Base-by-base conservation (phyloP, 2,329 filamentous ascomycete species). In the Aureobasidium sp. region DNA sequence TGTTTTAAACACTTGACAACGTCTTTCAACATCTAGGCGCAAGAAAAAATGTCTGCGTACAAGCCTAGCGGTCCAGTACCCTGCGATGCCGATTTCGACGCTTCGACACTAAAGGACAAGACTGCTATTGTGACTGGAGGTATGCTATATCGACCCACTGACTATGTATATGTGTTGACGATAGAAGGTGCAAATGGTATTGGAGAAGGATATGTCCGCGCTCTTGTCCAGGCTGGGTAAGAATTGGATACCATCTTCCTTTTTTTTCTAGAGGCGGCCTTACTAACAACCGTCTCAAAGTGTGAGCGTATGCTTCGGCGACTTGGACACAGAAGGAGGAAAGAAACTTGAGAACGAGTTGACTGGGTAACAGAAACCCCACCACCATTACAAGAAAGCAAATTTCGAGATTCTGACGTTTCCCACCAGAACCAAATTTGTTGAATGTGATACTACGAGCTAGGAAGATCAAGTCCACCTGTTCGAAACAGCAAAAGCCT, bases 241-340 rank as follows among this genome's bases (percentile, higher is more conserved):
- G n/a, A n/a, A n/a, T n/a, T 29, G 9, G 10, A 6, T 45, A 17
- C 6, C 3, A 3, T 13, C 19, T 45, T 45, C 13, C n/a, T n/a
- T n/a, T n/a, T n/a, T n/a, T n/a, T n/a, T n/a, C n/a, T n/a, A n/a
- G n/a, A n/a, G n/a, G n/a, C n/a, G n/a, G n/a, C n/a, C n/a, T n/a
- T n/a, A n/a, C n/a, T n/a, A n/a, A 42, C 65, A 29, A 5, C 27
- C 27, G 9, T 29, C 27, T 29, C 9, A 29, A 5, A 71, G 72
- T 2, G 69, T 72, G 0, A 69, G 67, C 45, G 70, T 74, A 7
- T 73, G 71, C 7, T 70, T 74, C 54, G 71, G 67, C 43, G 71
- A 73, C 50, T 57, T 73, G 15, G 45, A 60, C 17, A 64, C 68
- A 23, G 64, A 65, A 42, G 63, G 66, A 29, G 72, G 68, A 6